phyloP scores from a whole-genome alignment of 2,329 filamentous ascomycete species.

The Westerdykella sp. region DNA sequence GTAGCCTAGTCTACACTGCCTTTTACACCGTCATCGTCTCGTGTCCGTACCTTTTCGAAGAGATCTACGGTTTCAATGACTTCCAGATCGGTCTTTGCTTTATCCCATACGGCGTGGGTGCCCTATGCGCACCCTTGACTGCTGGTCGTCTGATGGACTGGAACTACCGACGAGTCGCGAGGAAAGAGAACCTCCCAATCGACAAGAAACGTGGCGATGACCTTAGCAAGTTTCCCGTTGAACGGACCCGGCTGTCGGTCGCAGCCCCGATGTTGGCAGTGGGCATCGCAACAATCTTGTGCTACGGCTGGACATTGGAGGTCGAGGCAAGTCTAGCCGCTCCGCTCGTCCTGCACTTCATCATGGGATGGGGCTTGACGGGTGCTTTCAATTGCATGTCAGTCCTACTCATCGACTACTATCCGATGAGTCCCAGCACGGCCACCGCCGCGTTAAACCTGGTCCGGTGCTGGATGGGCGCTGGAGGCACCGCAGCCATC shows the following conservation, averaged over 20 bases:
- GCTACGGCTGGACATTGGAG: constrained; percentile 38
- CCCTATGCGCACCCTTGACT: constrained; percentile 33
- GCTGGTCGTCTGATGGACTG: constrained; percentile 57
- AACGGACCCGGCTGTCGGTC: constrained; percentile 35
- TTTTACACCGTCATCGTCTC: constrained; percentile 45
- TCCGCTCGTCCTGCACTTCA: constrained; percentile 42
- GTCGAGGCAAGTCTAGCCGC: constrained; percentile 30
- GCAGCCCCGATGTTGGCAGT: constrained; percentile 30
- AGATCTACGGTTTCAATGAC: constrained; percentile 44
- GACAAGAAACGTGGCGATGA: constrained; percentile 51
- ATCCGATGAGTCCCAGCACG: constrained; percentile 31
- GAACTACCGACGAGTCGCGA: constrained; percentile 65
- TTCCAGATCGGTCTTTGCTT: constrained; percentile 43
- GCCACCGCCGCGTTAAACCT: constrained; percentile 32
- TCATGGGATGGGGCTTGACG: constrained; percentile 51
- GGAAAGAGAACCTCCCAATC: constrained; percentile 54
- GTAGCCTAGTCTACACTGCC: constrained; percentile 40
- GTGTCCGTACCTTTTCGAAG: constrained; percentile 42
- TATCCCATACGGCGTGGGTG: constrained; percentile 36
- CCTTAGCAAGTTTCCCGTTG: constrained; percentile 45
- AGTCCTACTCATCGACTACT: constrained; percentile 36
- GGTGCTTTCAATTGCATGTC: constrained; percentile 49
- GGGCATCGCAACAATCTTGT: constrained; percentile 27
- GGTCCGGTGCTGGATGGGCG: constrained; percentile 32
- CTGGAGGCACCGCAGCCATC: constrained; percentile 31